Conservation (phyloP, 2,329 filamentous ascomycete species). For the Diaporthe helianthi region DNA sequence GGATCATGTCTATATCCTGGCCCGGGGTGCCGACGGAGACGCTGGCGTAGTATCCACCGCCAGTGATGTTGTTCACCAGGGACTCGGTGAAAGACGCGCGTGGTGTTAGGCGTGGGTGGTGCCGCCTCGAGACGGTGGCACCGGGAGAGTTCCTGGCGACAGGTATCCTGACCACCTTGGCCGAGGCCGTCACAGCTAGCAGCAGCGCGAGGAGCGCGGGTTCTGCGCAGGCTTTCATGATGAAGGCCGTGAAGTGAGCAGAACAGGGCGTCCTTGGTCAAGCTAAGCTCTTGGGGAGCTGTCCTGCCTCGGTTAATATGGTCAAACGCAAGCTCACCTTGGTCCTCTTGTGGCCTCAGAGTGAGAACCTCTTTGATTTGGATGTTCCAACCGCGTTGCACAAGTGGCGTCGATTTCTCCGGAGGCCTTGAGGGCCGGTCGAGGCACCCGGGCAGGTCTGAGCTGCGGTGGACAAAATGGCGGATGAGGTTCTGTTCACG, state of each 20-base stretch:
- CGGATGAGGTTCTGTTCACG: constrained; percentile 7
- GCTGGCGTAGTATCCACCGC: constrained; percentile 63
- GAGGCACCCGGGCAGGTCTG: neutral
- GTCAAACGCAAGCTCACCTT: neutral
- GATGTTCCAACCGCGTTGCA: neutral
- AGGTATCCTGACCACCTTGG: constrained; percentile 37
- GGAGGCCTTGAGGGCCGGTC: neutral
- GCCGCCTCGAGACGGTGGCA: constrained; percentile 36
- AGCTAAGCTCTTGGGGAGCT: neutral
- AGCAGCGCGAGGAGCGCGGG: constrained; percentile 16
- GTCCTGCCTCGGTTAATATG: constrained; percentile 11
- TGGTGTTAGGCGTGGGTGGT: constrained; percentile 35
- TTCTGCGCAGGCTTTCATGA: constrained; percentile 23
- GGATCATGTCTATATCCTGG: constrained; percentile 60
- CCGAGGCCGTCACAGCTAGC: constrained; percentile 29
- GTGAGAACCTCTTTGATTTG: neutral
- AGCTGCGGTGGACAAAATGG: constrained; percentile 12
- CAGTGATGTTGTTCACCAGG: constrained; percentile 61
- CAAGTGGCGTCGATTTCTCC: constrained; percentile 12
- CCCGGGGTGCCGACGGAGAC: constrained; percentile 65
- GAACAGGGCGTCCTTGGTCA: neutral
- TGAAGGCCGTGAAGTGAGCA: neutral
- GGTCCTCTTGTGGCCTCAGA: neutral
- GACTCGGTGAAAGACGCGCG: constrained; percentile 42
- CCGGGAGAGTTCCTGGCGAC: constrained; percentile 32